Conservation (phyloP, 2,329 filamentous ascomycete genomes). For the Pestalotiopsis sp. region DNA sequence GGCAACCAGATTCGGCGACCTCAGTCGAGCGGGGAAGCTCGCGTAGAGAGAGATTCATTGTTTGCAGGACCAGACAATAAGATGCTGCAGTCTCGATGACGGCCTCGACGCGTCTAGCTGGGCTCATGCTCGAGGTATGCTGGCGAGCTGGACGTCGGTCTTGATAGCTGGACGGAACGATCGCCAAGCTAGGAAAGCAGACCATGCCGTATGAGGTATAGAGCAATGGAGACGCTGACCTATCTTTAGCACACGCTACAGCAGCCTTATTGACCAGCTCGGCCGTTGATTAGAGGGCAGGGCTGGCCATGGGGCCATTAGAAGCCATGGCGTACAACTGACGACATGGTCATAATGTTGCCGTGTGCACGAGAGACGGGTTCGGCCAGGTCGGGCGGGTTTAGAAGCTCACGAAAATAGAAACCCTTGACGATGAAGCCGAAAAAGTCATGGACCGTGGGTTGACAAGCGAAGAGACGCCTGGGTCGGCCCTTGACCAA, state of each 20-base stretch:
- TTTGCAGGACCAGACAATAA: not conserved
- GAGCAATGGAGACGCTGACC: conserved; percentile 2
- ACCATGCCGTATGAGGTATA: not conserved
- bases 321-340: not conserved
- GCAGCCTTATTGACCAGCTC: conserved; percentile 1
- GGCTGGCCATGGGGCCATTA: not conserved
- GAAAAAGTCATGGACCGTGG: no score
- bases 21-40: not conserved
- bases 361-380: not conserved
- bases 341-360: conserved; percentile 5
- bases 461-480: no score
- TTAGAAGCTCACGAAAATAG: not conserved
- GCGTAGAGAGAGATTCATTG: not conserved
- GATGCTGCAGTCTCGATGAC: not conserved
- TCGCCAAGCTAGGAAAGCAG: not conserved
- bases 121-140: not conserved
- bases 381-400: not conserved
- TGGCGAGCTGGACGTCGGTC: not conserved
- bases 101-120: not conserved
- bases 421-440: not conserved
- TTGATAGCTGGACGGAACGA: conserved; percentile 2
- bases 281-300: conserved; percentile 13
- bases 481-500: no score
- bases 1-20: not conserved
- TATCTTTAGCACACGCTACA: conserved; percentile 12